phyloP scores from a whole-genome alignment of 208 protist genomes.

The Trypanosoma scelopori region DNA sequence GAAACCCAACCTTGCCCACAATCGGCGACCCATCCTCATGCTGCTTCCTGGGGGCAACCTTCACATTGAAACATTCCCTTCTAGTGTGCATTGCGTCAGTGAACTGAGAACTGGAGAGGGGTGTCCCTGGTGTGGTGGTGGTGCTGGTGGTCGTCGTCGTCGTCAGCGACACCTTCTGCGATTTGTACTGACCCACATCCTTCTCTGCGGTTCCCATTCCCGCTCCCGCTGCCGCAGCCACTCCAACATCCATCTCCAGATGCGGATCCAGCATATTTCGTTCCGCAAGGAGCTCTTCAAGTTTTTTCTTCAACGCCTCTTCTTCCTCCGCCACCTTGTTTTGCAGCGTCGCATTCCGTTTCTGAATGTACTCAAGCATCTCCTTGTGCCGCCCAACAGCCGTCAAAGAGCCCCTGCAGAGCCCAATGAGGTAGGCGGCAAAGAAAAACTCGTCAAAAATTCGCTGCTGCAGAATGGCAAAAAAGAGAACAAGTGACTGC shows the following conservation, averaged over 20 bases:
- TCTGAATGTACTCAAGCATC: constrained; percentile 18
- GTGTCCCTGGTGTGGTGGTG: neutral
- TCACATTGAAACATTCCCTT: too few relatives aligned
- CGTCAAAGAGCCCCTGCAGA: constrained; percentile 10
- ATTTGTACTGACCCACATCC: neutral
- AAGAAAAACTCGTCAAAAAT: constrained; percentile 38
- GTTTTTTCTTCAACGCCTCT: constrained; percentile 18
- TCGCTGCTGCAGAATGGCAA: constrained; percentile 25
- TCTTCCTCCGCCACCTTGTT: constrained; percentile 12
- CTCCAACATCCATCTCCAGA: constrained; percentile 1
- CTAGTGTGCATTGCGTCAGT: too few relatives aligned
- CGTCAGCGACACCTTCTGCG: neutral
- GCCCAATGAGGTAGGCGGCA: constrained; percentile 24
- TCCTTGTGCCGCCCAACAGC: constrained; percentile 11
- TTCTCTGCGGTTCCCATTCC: neutral
- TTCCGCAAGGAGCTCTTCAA: constrained; percentile 20
- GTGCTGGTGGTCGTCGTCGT: too few relatives aligned
- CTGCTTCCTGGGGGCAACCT: too few relatives aligned
- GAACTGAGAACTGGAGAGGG: too few relatives aligned
- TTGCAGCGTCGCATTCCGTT: neutral
- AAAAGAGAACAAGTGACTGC: constrained; percentile 20
- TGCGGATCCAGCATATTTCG: constrained; percentile 3
- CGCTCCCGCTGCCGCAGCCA: neutral
- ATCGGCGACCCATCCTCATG: too few relatives aligned
- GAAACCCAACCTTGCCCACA: too few relatives aligned